Conservation (phyloP, 495 filamentous ascomycete species). For the Talaromyces liani region DNA sequence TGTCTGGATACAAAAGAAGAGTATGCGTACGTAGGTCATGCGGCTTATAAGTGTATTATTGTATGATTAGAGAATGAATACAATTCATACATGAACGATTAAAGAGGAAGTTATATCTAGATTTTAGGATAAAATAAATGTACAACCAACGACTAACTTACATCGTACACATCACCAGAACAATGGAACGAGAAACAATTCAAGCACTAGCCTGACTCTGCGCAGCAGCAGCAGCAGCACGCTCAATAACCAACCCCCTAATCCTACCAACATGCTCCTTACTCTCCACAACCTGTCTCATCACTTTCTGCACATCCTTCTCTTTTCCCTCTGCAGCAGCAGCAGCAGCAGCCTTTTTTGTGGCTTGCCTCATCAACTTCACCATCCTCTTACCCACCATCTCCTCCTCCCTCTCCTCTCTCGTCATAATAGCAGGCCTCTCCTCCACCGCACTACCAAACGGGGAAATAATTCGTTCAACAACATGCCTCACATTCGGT, state of each 20-base stretch:
- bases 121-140: background rate
- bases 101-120: background rate
- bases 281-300: background rate
- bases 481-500: slow-evolving; percentile 65
- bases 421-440: slow-evolving; percentile 55
- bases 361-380: slow-evolving; percentile 15
- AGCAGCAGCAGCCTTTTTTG: slow-evolving; percentile 4
- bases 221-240: slow-evolving; percentile 8
- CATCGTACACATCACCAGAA: background rate
- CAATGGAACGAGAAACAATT: no score
- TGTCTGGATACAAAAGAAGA: background rate
- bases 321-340: background rate
- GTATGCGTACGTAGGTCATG: background rate
- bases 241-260: slow-evolving; percentile 14
- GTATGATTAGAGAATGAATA: background rate
- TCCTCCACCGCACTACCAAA: slow-evolving; percentile 55
- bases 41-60: background rate
- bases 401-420: slow-evolving; percentile 51
- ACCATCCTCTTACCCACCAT: slow-evolving; percentile 37
- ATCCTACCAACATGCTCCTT: slow-evolving; percentile 13
- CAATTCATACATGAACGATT: background rate
- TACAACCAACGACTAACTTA: background rate
- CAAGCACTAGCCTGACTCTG: background rate
- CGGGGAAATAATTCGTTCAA: slow-evolving; percentile 69
- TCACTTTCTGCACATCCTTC: slow-evolving; percentile 5